Evolutionary conservation across 2,329 filamentous ascomycete genomes (phyloP).

Genomic region (Neonectria faginata): DNA sequence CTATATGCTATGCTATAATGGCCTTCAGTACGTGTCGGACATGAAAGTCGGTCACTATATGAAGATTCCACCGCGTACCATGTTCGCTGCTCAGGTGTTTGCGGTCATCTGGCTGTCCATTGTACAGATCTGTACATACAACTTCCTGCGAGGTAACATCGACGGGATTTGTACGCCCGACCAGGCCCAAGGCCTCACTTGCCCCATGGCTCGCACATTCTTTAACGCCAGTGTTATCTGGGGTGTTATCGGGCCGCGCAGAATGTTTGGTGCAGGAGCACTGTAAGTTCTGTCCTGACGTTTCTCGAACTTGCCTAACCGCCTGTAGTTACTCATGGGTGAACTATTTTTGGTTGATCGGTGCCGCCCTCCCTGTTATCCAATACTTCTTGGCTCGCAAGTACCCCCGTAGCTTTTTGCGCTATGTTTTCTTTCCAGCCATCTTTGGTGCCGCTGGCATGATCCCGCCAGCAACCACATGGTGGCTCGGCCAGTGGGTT

Average conservation of each 20-base stretch:
- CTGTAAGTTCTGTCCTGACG: slow-evolving; percentile 46
- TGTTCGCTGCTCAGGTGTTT: slow-evolving; percentile 70
- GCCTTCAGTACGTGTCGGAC: slow-evolving; percentile 72
- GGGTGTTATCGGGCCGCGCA: slow-evolving; percentile 77
- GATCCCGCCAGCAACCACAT: slow-evolving; percentile 75
- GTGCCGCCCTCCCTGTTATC: slow-evolving; percentile 69
- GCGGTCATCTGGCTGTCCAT: slow-evolving; percentile 71
- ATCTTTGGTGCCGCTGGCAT: slow-evolving; percentile 73
- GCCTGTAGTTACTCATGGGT: slow-evolving; percentile 64
- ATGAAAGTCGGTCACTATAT: slow-evolving; percentile 78
- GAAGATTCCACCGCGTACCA: slow-evolving; percentile 69
- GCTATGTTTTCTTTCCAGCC: slow-evolving; percentile 75
- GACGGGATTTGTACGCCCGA: slow-evolving; percentile 65
- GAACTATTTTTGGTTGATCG: slow-evolving; percentile 79
- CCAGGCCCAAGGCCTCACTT: slow-evolving; percentile 70
- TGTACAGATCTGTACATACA: slow-evolving; percentile 61
- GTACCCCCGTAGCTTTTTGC: slow-evolving; percentile 70
- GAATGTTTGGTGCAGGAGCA: slow-evolving; percentile 74
- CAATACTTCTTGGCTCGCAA: slow-evolving; percentile 72
- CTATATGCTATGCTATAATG: slow-evolving; percentile 75
- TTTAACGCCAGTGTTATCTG: slow-evolving; percentile 79
- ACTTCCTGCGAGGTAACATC: slow-evolving; percentile 20
- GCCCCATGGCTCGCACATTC: slow-evolving; percentile 65
- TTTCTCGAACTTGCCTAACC: not conserved
- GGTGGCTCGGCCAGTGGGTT: slow-evolving; percentile 74